Percentiles rank a stretch among this genome's conserved stretches.
These are phyloP conservation scores for Theobroma grandiflorum DNA, from an alignment of 441 rosid species.

Conservation along the genomic window DNA sequence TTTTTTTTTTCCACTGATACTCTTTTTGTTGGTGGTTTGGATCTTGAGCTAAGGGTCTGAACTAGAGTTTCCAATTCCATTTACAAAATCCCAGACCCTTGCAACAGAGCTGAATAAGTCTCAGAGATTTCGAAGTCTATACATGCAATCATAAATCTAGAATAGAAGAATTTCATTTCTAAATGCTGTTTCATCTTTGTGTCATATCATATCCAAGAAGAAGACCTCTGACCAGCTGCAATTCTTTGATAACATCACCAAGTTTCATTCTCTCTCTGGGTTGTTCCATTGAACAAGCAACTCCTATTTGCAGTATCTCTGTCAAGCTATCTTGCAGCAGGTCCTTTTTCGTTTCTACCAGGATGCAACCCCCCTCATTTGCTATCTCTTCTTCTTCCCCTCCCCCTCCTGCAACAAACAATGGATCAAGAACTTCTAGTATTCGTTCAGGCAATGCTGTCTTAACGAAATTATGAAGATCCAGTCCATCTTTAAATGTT, in stretches of 20 bases:
- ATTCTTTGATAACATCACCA: constrained; percentile 6
- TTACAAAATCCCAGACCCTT: neutral
- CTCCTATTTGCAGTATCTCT: constrained; percentile 7
- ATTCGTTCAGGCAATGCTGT: constrained; percentile 12
- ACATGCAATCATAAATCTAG: neutral
- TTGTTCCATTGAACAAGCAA: constrained; percentile 10
- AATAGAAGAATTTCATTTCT: neutral
- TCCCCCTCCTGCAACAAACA: neutral
- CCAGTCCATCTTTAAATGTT: constrained; percentile 9
- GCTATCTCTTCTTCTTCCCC: neutral
- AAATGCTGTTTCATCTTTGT: neutral
- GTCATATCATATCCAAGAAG: neutral
- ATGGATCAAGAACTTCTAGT: constrained; percentile 3
- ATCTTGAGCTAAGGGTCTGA: neutral
- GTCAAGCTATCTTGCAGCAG: neutral
- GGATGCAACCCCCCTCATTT: neutral
- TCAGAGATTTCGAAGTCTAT: neutral
- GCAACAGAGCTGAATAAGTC: neutral
- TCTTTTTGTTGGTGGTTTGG: too few relatives aligned
- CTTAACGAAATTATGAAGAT: constrained; percentile 12
- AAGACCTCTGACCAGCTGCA: neutral
- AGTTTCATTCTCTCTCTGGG: constrained; percentile 7
- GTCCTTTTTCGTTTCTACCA: neutral
- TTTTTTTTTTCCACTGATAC: too few relatives aligned
- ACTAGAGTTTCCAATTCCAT: neutral